Conservation (phyloP, 176 grass and related monocot species). For the Poa annua region DNA sequence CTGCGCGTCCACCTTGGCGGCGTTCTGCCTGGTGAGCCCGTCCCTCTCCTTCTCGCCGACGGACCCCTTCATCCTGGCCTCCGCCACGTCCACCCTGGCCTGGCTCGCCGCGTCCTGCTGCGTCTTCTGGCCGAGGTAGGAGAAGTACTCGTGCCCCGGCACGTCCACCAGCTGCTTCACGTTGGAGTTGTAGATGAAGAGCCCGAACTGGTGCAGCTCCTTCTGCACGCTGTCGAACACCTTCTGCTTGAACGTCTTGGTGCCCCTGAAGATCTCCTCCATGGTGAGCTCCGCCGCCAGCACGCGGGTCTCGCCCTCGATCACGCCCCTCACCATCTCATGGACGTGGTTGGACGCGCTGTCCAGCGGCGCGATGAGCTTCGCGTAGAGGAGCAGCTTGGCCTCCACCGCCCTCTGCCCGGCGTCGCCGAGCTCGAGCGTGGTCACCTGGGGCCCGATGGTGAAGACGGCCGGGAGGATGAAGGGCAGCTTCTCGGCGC, state of each 20-base stretch:
- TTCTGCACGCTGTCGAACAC: background rate
- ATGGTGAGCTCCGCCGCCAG: background rate
- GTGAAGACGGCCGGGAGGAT: background rate
- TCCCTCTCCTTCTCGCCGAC: background rate
- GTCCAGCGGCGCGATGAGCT: background rate
- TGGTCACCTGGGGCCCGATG: background rate
- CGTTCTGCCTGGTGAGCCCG: background rate
- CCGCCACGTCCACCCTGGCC: conserved; percentile 9
- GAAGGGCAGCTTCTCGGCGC: conserved; percentile 4
- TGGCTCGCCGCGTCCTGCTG: background rate
- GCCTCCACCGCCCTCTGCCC: background rate
- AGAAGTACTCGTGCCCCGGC: background rate
- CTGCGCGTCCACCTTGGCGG: conserved; percentile 9
- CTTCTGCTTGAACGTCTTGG: background rate
- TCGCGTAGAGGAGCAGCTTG: background rate
- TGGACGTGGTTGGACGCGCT: background rate
- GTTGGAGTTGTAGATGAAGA: background rate
- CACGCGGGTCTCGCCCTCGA: background rate
- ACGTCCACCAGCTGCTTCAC: conserved; percentile 4
- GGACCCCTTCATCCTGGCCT: background rate
- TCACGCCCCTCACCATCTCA: background rate
- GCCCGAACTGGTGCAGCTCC: background rate
- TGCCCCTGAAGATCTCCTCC: background rate
- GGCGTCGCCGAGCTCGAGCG: background rate
- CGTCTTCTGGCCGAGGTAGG: background rate